Base-by-base conservation (phyloP, 441 rosid genomes). In the Syzygium malaccense region DNA sequence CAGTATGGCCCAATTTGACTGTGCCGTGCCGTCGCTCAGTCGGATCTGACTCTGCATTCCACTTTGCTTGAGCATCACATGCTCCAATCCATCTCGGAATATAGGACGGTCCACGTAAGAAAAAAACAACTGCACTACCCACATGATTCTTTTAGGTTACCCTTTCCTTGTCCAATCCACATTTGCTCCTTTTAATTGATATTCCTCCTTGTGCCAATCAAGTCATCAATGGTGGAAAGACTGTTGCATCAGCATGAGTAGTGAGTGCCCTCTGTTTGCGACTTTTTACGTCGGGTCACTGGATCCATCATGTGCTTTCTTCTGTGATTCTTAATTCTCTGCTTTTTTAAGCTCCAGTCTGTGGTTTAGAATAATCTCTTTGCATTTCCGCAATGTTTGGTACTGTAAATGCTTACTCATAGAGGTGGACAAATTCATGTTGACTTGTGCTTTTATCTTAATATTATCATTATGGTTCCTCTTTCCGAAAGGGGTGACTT, bases 31-130 rank as follows among this genome's bases (percentile, higher is more conserved):
- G 86, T 90, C 58, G 64, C 83, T 88, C 58, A 91, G 93, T 94
- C 71, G 93, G 88, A 90, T 94, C 93, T 95, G 97, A 97, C 94
- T 95, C 84, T 92, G 98, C 92, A 94, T 94, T 93, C 98, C 98
- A 97, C 97, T 95, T 89, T 86, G 51, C 91, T 86, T 64, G 89
- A 92, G 96, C 92, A 94, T 94, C 95, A 91, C 88, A 94, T 93
- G 93, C 95, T 88, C 92, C 91, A 88, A 85, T 89, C 90, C 80
- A 87, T 90, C 88, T 23, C 48, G 87, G 89, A 88, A 93, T 88
- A 89, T 88, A 53, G 88, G 90, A 90, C 83, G 87, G 80, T 90
- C 93, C 91, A 89, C 91, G 90, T 90, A 88, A 89, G 87, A 91
- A 62, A 51, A 49, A 75, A 78, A 83, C 91, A 87, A 90, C 85